Evolutionary conservation across 148 eudicot species (phyloP), one percentile per base, ranked within the genome.

Genomic region (Euryodendron excelsum): DNA sequence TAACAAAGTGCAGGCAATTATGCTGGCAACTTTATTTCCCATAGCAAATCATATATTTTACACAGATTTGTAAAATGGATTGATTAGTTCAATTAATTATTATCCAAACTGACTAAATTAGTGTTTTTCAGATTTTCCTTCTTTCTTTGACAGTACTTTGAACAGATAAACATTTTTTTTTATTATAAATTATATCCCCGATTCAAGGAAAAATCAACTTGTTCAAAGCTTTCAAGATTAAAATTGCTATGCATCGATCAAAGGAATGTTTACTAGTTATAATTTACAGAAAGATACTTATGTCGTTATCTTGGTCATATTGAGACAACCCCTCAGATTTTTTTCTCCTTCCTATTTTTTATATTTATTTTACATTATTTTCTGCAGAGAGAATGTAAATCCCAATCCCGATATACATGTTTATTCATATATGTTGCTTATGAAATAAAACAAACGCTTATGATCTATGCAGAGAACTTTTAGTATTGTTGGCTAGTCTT

Each of bases 361-460:
- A 12, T 20, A 5, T 72, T 52, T 31, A 50, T 31, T 50, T 31
- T 53, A 31, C n/a, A 2, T 55, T 37, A n/a, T 21, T 14, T 1
- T 55, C 9, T 59, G 21, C 55, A 55, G 27, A 8, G 44, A 52
- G 14, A 7, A 52, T 34, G 39, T 34, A 73, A 53, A 34, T 47
- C 45, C 76, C 8, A 21, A 56, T 73, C 64, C 48, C 76, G 4
- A 73, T 13, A 14, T 21, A 34, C 36, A 55, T 73, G 9, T 55
- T 21, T 34, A 3, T 34, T 55, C 8, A 53, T 63, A 31, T 73
- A 52, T 55, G 47, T 31, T 73, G 62, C 61, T 69, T 41, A 45
- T 23, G 55, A 73, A 71, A 73, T 73, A 55, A 14, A 72, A 63
- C 5, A 14, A 72, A 36, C 13, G 20, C 36, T 52, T 59, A 52